Percentiles rank a stretch among this genome's conserved stretches.
Conservation (phyloP, 2,329 filamentous ascomycete species). For the Pseudocercospora crystallina region DNA sequence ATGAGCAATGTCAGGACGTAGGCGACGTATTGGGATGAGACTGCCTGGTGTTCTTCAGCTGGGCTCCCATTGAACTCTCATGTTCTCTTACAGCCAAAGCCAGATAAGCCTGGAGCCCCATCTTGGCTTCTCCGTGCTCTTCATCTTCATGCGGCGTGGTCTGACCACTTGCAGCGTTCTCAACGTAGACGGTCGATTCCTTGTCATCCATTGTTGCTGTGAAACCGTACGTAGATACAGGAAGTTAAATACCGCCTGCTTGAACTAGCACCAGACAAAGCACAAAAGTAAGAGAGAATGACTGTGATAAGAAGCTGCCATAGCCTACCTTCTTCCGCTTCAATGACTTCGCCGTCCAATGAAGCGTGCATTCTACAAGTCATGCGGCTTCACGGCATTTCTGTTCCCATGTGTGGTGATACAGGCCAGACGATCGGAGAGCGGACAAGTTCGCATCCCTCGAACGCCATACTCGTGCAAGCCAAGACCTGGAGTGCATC, state of each 20-base stretch:
- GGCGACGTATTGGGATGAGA: slow-evolving; percentile 3
- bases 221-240: too few relatives aligned
- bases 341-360: neutral
- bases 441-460: too few relatives aligned
- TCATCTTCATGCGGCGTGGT: neutral
- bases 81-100: slow-evolving; percentile 7
- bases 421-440: too few relatives aligned
- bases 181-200: neutral
- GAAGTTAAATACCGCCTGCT: too few relatives aligned
- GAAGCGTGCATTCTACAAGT: too few relatives aligned
- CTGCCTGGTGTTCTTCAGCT: neutral
- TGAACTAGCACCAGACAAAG: too few relatives aligned
- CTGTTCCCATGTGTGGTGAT: too few relatives aligned
- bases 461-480: neutral
- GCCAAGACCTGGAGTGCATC: too few relatives aligned
- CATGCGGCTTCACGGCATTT: too few relatives aligned
- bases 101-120: slow-evolving; percentile 7
- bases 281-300: neutral
- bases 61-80: neutral
- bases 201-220: neutral
- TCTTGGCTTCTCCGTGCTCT: neutral
- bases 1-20: slow-evolving; percentile 14
- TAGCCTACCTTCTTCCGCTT: slow-evolving; percentile 10
- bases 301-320: neutral
- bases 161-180: neutral